Evolutionary conservation across 257 asterid species (phyloP).

Genomic region (Solanum corneliomulleri): DNA sequence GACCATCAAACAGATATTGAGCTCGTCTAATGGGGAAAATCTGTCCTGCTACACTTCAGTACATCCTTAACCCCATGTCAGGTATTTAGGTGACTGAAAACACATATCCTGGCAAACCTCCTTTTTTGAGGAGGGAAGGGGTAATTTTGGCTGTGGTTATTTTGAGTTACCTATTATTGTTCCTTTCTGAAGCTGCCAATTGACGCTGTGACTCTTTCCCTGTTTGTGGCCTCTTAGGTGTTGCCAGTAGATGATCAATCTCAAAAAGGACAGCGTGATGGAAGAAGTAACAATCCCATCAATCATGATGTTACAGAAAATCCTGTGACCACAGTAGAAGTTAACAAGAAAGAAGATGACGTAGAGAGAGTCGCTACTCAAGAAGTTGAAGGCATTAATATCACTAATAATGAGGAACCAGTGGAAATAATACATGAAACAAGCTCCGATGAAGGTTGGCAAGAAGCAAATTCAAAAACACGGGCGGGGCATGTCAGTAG

Average conservation of each 20-base stretch:
- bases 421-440: slow-evolving; percentile 34
- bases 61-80: neutral
- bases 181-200: slow-evolving; percentile 10
- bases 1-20: neutral
- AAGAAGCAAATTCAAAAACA: slow-evolving; percentile 79
- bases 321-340: slow-evolving; percentile 15
- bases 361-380: slow-evolving; percentile 15
- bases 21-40: neutral
- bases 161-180: neutral
- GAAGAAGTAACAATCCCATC: slow-evolving; percentile 21
- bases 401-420: slow-evolving; percentile 8
- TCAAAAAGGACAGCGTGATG: slow-evolving; percentile 39
- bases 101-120: neutral
- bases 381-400: slow-evolving; percentile 14
- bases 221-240: slow-evolving; percentile 40
- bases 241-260: slow-evolving; percentile 39
- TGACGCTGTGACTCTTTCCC: neutral
- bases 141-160: neutral
- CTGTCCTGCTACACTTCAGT: neutral
- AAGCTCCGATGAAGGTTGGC: slow-evolving; percentile 89
- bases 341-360: slow-evolving; percentile 27
- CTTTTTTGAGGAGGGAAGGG: neutral
- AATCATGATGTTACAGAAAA: slow-evolving; percentile 18
- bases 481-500: slow-evolving; percentile 49
- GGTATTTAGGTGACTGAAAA: neutral